Conservation (phyloP, 2,329 filamentous ascomycete genomes). For the Fusarium kyushuense region DNA sequence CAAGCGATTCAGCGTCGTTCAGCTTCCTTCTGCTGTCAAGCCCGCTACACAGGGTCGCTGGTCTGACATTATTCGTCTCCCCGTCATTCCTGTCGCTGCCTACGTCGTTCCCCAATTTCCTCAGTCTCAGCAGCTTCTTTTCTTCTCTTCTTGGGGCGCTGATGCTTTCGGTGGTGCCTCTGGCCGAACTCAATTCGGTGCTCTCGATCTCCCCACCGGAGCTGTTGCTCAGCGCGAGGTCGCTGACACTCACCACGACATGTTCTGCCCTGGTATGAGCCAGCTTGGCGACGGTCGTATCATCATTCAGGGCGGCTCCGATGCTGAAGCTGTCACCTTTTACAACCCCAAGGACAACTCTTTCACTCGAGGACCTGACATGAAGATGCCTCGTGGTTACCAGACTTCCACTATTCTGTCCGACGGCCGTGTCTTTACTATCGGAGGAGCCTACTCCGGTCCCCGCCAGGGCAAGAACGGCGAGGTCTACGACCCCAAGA, state of each 20-base stretch:
- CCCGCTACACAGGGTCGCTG: constrained; percentile 18
- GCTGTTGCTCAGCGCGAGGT: constrained; percentile 40
- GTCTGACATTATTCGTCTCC: constrained; percentile 35
- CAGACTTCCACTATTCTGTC: constrained; percentile 64
- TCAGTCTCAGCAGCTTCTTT: constrained; percentile 29
- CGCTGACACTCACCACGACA: constrained; percentile 62
- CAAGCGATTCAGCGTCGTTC: constrained; percentile 32
- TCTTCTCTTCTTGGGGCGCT: constrained; percentile 34
- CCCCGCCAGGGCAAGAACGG: constrained; percentile 64
- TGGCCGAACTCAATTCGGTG: constrained; percentile 33
- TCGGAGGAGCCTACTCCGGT: constrained; percentile 67
- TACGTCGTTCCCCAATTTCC: constrained; percentile 35
- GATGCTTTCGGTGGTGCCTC: constrained; percentile 38
- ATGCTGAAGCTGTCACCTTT: constrained; percentile 61
- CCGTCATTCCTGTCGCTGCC: constrained; percentile 35
- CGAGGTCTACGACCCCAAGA: constrained; percentile 63
- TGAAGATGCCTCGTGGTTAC: constrained; percentile 64
- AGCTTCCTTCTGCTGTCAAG: constrained; percentile 2
- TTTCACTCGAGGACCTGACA: constrained; percentile 57
- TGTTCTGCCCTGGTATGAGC: constrained; percentile 69
- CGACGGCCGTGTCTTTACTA: constrained; percentile 67
- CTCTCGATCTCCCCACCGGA: constrained; percentile 25
- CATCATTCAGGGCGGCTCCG: constrained; percentile 66
- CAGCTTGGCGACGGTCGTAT: constrained; percentile 61
- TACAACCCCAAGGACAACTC: constrained; percentile 55